These are phyloP conservation scores for Ceriops decandra DNA, from an alignment of 345 rosid species.

Conservation along the genomic window DNA sequence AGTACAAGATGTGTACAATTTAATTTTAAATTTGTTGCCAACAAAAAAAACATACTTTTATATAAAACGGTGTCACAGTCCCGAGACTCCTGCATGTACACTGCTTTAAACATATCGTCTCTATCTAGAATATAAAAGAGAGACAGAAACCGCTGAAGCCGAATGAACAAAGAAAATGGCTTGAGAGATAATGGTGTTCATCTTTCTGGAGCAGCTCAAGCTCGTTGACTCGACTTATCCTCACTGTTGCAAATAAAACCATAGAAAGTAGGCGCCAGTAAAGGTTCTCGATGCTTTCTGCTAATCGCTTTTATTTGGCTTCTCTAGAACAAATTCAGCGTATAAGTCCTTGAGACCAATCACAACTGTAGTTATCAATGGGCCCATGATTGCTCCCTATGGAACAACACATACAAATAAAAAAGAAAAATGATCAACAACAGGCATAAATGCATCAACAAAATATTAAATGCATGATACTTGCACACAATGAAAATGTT, in stretches of 20 bases:
- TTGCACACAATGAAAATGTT: neutral
- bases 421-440: neutral
- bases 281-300: neutral
- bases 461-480: neutral
- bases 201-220: slow-evolving; percentile 3
- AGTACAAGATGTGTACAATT: slow-evolving; percentile 18
- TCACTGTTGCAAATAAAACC: slow-evolving; percentile 13
- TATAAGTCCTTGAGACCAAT: slow-evolving; percentile 89
- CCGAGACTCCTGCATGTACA: no score
- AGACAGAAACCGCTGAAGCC: neutral
- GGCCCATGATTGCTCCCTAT: slow-evolving; percentile 99
- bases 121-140: neutral
- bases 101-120: neutral
- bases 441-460: neutral
- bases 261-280: neutral
- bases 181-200: neutral
- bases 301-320: slow-evolving; percentile 45
- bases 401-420: neutral
- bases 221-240: slow-evolving; percentile 14
- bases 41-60: neutral
- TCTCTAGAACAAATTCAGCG: slow-evolving; percentile 71
- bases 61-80: neutral
- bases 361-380: slow-evolving; percentile 86
- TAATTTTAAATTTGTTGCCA: neutral
- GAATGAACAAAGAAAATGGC: slow-evolving; percentile 1